Conservation (phyloP, 1,139 yeast species). For the Hansenula sp. region DNA sequence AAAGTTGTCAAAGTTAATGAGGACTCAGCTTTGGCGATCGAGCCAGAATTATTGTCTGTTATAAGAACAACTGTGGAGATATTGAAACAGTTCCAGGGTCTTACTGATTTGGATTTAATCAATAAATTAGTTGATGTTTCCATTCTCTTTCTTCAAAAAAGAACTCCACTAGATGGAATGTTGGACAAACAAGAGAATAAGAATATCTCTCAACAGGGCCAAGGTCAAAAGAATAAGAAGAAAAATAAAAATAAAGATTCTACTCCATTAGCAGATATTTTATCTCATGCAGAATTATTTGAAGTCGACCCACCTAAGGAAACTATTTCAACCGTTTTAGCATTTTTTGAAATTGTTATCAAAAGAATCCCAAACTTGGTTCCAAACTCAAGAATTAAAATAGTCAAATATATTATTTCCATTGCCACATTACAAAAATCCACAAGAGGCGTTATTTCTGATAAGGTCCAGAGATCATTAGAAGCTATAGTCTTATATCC, state of each 20-base stretch:
- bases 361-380: constrained; percentile 48
- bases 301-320: constrained; percentile 34
- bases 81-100: constrained; percentile 28
- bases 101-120: constrained; percentile 28
- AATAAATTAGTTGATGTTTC: constrained; percentile 32
- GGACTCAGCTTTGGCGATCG: constrained; percentile 22
- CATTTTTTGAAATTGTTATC: constrained; percentile 48
- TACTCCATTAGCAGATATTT: constrained; percentile 61
- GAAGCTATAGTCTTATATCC: constrained; percentile 60
- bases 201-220: constrained; percentile 12
- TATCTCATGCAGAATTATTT: constrained; percentile 66
- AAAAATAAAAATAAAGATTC: constrained; percentile 41
- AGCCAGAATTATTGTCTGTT: constrained; percentile 20
- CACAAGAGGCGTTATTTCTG: constrained; percentile 23
- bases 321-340: constrained; percentile 38
- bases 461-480: constrained; percentile 36
- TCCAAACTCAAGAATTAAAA: constrained; percentile 57
- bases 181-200: constrained; percentile 19
- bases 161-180: constrained; percentile 25
- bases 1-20: constrained; percentile 19
- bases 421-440: constrained; percentile 24
- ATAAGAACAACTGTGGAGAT: constrained; percentile 22
- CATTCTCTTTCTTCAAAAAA: constrained; percentile 26
- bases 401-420: constrained; percentile 51
- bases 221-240: constrained; percentile 28